Conservation (phyloP, 345 rosid genomes). For the Corchorus olitorius region DNA sequence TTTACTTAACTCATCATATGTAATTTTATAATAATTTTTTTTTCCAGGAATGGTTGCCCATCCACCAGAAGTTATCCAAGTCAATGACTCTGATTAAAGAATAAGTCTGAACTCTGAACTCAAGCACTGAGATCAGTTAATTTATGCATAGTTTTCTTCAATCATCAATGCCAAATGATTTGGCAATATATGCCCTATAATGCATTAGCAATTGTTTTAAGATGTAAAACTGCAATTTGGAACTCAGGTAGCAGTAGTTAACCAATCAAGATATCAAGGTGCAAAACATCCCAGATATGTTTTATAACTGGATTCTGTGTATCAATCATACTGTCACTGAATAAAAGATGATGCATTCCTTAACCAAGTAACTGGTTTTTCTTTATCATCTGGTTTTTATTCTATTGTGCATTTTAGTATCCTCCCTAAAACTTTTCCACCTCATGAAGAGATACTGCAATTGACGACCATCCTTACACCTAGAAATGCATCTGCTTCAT, state of each 20-base stretch:
- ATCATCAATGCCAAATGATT: conserved; percentile 10
- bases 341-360: background rate
- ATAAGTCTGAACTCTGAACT: conserved; percentile 3
- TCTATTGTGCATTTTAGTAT: background rate
- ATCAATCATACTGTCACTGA: background rate
- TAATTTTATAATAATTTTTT: too few species aligned
- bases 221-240: background rate
- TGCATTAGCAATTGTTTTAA: background rate
- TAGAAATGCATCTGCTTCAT: background rate
- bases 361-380: background rate
- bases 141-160: background rate
- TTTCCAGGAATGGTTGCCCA: too few species aligned
- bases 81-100: background rate
- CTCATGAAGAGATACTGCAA: background rate
- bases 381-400: too few species aligned
- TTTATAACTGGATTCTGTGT: background rate
- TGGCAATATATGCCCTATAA: background rate
- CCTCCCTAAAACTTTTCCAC: background rate
- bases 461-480: background rate
- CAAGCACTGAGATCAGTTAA: background rate
- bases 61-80: too few species aligned
- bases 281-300: background rate
- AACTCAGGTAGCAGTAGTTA: background rate
- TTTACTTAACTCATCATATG: too few species aligned
- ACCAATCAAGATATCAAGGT: background rate